phyloP scores from a whole-genome alignment of 371 early-diverging fungal species.

The Phascolomyces articulosus region DNA sequence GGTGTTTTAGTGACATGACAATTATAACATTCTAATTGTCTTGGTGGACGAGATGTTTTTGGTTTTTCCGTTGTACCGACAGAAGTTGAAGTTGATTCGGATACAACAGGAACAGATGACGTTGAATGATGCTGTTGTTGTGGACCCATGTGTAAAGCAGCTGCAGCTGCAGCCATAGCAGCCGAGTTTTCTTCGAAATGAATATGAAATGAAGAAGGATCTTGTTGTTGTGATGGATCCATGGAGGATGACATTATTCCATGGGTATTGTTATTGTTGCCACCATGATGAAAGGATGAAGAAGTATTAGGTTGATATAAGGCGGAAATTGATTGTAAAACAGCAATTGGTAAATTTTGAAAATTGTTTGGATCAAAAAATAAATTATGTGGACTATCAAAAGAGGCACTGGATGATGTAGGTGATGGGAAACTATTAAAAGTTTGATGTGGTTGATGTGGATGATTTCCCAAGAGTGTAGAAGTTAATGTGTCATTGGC shows the following conservation, averaged over 20 bases:
- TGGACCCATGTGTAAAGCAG: background rate
- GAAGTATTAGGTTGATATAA: constrained; percentile 17
- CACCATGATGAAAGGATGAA: no score
- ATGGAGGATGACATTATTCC: background rate
- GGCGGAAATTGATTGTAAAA: constrained; percentile 12
- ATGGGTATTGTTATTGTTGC: no score
- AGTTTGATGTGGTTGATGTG: background rate
- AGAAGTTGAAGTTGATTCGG: background rate
- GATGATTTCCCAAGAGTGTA: background rate
- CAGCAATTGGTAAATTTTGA: constrained; percentile 36
- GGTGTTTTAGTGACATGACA: constrained; percentile 83
- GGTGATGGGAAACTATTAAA: constrained; percentile 16
- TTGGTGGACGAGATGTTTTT: constrained; percentile 35
- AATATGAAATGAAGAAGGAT: background rate
- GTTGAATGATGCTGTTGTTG: background rate
- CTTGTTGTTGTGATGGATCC: background rate
- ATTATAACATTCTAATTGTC: constrained; percentile 79
- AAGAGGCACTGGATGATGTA: constrained; percentile 14
- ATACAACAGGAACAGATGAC: constrained; percentile 6
- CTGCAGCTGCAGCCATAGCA: constrained; percentile 10
- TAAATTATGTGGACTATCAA: constrained; percentile 3
- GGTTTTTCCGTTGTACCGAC: constrained; percentile 3
- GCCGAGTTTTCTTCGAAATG: background rate
- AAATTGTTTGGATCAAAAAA: constrained; percentile 30
- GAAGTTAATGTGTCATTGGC: background rate